phyloP scores from a whole-genome alignment of 768 basidiomycete genomes.

The Hysterangium stoloniferum region DNA sequence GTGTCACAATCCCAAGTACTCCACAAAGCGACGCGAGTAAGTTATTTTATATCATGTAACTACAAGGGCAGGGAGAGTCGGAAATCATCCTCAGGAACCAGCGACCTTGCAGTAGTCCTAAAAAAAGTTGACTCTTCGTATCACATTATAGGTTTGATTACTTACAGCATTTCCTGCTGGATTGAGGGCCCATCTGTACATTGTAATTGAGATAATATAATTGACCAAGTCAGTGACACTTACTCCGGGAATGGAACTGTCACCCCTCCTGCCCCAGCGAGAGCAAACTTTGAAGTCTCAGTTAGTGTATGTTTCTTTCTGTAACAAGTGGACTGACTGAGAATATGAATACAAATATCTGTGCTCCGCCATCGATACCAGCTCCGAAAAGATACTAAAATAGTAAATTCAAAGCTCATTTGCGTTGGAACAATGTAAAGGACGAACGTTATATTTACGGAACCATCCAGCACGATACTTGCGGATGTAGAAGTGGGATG shows the following conservation, averaged over 20 bases:
- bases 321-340: conserved; percentile 21
- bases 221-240: neutral
- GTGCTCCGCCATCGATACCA: conserved; percentile 56
- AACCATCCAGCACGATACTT: conserved; percentile 58
- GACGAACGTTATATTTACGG: conserved; percentile 25
- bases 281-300: conserved; percentile 7
- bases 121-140: neutral
- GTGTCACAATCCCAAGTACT: too few relatives aligned
- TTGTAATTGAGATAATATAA: neutral
- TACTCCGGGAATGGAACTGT: conserved; percentile 8
- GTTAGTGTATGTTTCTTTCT: neutral
- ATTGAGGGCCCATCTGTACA: conserved; percentile 7
- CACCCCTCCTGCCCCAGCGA: conserved; percentile 2
- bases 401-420: conserved; percentile 16
- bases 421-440: neutral
- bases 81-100: too few relatives aligned
- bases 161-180: conserved; percentile 3
- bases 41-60: too few relatives aligned
- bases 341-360: conserved; percentile 55
- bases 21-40: too few relatives aligned
- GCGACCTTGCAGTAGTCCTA: conserved; percentile 9
- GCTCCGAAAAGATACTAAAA: conserved; percentile 65
- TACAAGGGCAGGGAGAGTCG: too few relatives aligned
- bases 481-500: conserved; percentile 53
- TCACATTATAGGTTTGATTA: neutral